Conservation (phyloP, 2,329 filamentous ascomycete species). For the Cryphonectria japonica region DNA sequence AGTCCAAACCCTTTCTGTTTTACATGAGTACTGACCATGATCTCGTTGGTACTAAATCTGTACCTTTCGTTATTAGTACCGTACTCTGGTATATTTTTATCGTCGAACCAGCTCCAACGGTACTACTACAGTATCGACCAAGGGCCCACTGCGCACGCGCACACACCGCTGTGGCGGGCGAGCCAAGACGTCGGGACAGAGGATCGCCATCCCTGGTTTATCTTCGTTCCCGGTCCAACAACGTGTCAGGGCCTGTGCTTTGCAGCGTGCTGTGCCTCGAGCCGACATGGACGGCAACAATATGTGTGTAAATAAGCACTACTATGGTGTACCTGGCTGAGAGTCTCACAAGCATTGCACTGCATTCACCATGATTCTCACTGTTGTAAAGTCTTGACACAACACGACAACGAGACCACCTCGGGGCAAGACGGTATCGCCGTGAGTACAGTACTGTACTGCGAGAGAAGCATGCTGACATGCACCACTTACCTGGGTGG, state of each 20-base stretch:
- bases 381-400: no score
- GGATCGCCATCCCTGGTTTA: background rate
- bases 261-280: background rate
- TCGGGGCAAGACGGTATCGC: no score
- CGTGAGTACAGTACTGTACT: no score
- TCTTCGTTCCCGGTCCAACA: background rate
- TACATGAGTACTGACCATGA: background rate
- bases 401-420: no score
- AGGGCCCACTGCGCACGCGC: background rate
- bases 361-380: no score
- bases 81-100: no score
- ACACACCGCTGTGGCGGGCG: background rate
- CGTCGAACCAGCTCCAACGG: background rate
- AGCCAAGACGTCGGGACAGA: slow-evolving; percentile 1
- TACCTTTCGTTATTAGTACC: no score
- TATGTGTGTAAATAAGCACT: no score
- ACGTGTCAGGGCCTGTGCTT: background rate
- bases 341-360: no score
- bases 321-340: no score
- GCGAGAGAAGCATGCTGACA: no score
- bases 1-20: background rate
- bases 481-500: background rate
- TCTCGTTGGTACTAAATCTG: background rate
- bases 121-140: no score
- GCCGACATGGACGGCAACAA: background rate